A percentile compares a stretch with the other conserved stretches of the same genome.
phyloP scores from a whole-genome alignment of 345 rosid species.

The Gossypium raimondii region DNA sequence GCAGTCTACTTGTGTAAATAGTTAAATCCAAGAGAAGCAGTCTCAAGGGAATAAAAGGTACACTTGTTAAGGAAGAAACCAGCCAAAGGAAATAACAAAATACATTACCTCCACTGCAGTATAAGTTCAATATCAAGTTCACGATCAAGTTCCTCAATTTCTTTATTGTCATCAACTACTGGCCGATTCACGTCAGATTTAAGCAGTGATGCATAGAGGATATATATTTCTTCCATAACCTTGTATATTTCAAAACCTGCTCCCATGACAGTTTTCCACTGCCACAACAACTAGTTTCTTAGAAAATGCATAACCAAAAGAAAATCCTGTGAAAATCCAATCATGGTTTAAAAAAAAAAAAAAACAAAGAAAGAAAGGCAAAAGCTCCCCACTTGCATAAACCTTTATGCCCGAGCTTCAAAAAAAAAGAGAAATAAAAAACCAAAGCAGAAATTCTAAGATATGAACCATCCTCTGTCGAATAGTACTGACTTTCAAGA shows the following conservation, averaged over 20 bases:
- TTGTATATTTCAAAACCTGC: conserved; percentile 64
- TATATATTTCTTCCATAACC: conserved; percentile 81
- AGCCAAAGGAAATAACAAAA: background rate
- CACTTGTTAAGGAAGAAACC: background rate
- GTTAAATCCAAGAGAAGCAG: background rate
- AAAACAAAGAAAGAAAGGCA: background rate
- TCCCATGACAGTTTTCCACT: conserved; percentile 96
- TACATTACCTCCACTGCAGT: conserved; percentile 85
- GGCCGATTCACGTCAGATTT: conserved; percentile 63
- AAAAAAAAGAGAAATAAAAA: background rate
- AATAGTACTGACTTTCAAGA: background rate
- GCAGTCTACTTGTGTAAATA: background rate
- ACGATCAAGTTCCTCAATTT: conserved; percentile 77
- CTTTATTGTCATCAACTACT: conserved; percentile 70
- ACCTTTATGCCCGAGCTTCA: background rate
- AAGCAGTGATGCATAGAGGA: conserved; percentile 81
- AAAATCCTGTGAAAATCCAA: background rate
- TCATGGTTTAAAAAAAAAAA: background rate
- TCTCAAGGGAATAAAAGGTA: background rate
- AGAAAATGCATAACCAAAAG: conserved; percentile 27
- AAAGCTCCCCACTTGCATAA: background rate
- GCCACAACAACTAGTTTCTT: conserved; percentile 42
- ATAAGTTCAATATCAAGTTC: conserved; percentile 84
- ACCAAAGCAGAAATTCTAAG: background rate
- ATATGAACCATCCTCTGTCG: background rate